Evolutionary conservation across 1,139 yeast species (phyloP), one percentile per base, ranked within the genome.

Genomic region (Pichia sp.): DNA sequence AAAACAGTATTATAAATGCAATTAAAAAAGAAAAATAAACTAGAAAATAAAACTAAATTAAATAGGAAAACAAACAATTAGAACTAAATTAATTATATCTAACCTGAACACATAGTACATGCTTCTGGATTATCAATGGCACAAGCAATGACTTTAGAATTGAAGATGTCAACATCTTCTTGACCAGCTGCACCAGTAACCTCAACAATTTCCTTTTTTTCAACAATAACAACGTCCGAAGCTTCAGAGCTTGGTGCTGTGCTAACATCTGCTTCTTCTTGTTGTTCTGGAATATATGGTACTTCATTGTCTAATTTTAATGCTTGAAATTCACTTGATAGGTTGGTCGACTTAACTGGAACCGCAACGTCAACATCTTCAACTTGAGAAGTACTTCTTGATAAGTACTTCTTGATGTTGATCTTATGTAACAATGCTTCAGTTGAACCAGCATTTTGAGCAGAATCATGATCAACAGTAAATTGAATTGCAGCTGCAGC

Each of bases 101-200:
- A 92, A 73, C 97, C 97, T 54, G 97, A 90, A 75, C 98, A 92
- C 98, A 92, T 92, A 65, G 92, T 92, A 72, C 98, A 92, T 43
- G 97, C 80, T 70, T 87, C 97, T 52, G 97, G 97, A 72, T 92
- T 92, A 67, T 85, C 82, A 67, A 92, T 89, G 48, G 97, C 95
- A 74, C 98, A 92, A 39, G 97, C 96, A 70, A 92, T 80, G 40
- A 85, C 97, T 71, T 89, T 83, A 32, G 95, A 85, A 68, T 92
- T 88, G 77, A 75, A 92, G 61, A 92, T 92, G 65, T 92, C 96
- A 53, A 67, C 69, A 25, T 56, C 67, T 13, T 58, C 62, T 27
- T 56, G 67, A 11, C 58, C 62, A 26, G 59, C 61, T 22, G 53
- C 55, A 11, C 55, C 62, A 24, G 59, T 53, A 51, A 57, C 53